Percentiles rank a stretch among this genome's conserved stretches.
These are phyloP conservation scores for Colletotrichum tofieldiae DNA, from an alignment of 2,329 filamentous ascomycete species.

Conservation along the genomic window DNA sequence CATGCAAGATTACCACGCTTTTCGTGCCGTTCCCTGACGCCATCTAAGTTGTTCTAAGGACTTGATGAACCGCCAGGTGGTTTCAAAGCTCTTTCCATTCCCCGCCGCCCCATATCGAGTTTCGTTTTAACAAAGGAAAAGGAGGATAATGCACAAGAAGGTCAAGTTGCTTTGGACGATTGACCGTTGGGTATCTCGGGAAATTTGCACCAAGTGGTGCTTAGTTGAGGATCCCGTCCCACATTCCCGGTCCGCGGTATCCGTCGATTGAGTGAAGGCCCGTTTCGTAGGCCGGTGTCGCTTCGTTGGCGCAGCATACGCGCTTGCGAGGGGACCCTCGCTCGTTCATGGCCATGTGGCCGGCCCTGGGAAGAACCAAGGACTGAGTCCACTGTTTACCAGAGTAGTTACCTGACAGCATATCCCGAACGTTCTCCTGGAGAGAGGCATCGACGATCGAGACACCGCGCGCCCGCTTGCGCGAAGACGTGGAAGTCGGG, in stretches of 20 bases:
- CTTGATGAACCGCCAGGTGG: conserved; percentile 49
- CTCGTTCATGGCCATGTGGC: conserved; percentile 47
- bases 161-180: conserved; percentile 29
- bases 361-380: conserved; percentile 57
- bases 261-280: conserved; percentile 66
- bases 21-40: conserved; percentile 54
- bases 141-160: conserved; percentile 41
- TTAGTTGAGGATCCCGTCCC: conserved; percentile 75
- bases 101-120: conserved; percentile 44
- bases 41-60: conserved; percentile 54
- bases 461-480: conserved; percentile 72
- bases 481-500: conserved; percentile 53
- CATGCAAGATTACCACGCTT: conserved; percentile 59
- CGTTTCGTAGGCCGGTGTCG: conserved; percentile 63
- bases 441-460: conserved; percentile 71
- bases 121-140: conserved; percentile 45
- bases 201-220: conserved; percentile 36
- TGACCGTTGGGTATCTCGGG: conserved; percentile 30
- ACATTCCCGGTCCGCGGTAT: conserved; percentile 74
- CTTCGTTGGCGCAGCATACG: conserved; percentile 77
- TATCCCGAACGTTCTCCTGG: conserved; percentile 78
- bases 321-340: conserved; percentile 69
- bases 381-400: conserved; percentile 54
- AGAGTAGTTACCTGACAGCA: conserved; percentile 63
- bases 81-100: conserved; percentile 52